Conservation (phyloP, 768 basidiomycete species). For the Rhizopogon roseolus region DNA sequence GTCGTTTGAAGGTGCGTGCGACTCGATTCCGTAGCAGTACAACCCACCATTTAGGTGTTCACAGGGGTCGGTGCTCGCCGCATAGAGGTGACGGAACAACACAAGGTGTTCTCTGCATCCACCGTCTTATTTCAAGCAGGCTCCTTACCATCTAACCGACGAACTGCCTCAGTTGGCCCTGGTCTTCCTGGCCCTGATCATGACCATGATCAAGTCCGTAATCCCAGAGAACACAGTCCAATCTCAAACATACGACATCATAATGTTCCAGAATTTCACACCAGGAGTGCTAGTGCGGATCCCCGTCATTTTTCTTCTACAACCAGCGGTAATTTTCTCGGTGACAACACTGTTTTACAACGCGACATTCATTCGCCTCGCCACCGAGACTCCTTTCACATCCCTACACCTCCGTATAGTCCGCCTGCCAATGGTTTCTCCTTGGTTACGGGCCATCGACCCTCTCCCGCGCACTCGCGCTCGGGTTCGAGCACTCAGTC, state of each 20-base stretch:
- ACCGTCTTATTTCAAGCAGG: slow-evolving; percentile 74
- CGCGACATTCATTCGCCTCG: slow-evolving; percentile 4
- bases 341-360: neutral
- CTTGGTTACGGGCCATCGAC: neutral
- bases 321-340: neutral
- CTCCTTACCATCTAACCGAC: slow-evolving; percentile 24
- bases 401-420: slow-evolving; percentile 26
- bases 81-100: slow-evolving; percentile 72
- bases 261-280: neutral
- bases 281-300: slow-evolving; percentile 3
- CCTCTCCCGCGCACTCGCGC: neutral
- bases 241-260: neutral
- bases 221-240: neutral
- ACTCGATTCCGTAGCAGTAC: slow-evolving; percentile 11
- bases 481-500: neutral
- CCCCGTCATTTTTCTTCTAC: neutral
- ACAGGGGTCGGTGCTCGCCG: slow-evolving; percentile 63
- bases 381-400: neutral
- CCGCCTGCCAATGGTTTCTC: slow-evolving; percentile 12
- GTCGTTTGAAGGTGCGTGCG: slow-evolving; percentile 82
- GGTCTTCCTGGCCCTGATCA: slow-evolving; percentile 7
- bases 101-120: slow-evolving; percentile 64
- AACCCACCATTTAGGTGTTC: neutral
- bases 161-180: slow-evolving; percentile 19
- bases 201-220: neutral